Evolutionary conservation across 2,329 filamentous ascomycete genomes (phyloP), one percentile per base, ranked within the genome.

Genomic region (Cyphellophora attinorum): DNA sequence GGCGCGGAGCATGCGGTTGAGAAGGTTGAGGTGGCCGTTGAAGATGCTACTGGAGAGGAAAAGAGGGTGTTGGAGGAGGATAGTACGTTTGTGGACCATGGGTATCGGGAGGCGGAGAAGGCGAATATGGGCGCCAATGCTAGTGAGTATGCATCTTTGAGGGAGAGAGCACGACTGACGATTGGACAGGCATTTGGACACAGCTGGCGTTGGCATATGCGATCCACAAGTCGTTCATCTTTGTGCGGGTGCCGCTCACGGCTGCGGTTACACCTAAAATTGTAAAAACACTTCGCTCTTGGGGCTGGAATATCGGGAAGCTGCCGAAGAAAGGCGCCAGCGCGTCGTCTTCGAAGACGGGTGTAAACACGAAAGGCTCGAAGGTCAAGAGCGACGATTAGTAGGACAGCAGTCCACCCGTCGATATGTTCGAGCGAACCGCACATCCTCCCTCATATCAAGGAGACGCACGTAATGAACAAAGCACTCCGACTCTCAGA

Each of bases 221-320:
- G 17, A 85, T 98, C 39, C 91, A 98, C 69, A 98, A 98, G 65
- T 93, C 83, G 49, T 85, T 96, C 59, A 95, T 98, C 52, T 94
- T 98, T 59, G 60, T 96, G 46, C 76, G 91, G n/a, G 85, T 98
- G 6, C 91, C 91, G 6, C 63, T 96, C 44, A 91, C 91, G 1
- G 86, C 85, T 10, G 89, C 86, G 3, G 70, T 96, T 19, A 86
- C 85, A 6, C 91, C 91, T 2, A 95, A 93, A 61, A 79, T 96
- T n/a, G 91, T 95, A 51, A 93, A 85, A 61, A 74, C 78, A 10
- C 66, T 98, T 17, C 70, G 89, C 45, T 72, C 76, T 10, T 94
- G 89, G 85, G 91, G 91, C 4, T 96, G 85, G 80, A 77, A 96
- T 55, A 91, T 98, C 53, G 89, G 89, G 33, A 93, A 85, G 67